These are phyloP conservation scores for Ophiostoma triangulosporum DNA, from an alignment of 2,329 filamentous ascomycete genomes.

Conservation along the genomic window DNA sequence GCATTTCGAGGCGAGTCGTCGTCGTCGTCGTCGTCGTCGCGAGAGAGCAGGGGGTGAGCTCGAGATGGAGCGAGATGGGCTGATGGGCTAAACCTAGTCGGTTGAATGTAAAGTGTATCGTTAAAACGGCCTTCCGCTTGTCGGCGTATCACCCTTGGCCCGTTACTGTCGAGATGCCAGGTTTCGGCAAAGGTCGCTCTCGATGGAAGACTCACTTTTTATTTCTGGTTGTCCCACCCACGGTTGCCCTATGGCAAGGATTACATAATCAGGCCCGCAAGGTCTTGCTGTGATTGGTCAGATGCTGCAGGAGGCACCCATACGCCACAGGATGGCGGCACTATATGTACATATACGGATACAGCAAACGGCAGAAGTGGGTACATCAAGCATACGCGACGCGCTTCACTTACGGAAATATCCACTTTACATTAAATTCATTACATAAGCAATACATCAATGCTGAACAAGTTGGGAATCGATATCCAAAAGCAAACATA, in stretches of 20 bases:
- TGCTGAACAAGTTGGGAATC: not conserved
- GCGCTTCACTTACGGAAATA: not conserved
- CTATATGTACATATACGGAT: too few species aligned
- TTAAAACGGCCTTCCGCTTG: too few species aligned
- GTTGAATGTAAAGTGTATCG: too few species aligned
- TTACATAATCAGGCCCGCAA: not conserved
- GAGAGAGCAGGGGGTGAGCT: not conserved
- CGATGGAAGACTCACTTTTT: not conserved
- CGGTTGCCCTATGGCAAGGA: not conserved
- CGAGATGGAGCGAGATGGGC: not conserved
- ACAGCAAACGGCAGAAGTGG: too few species aligned
- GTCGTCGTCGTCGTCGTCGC: not conserved
- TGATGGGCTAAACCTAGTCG: too few species aligned
- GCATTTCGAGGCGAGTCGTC: slow-evolving; percentile 4
- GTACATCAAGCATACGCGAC: not conserved
- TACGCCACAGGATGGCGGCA: not conserved
- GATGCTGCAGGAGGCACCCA: not conserved
- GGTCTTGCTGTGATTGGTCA: not conserved
- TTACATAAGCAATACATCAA: not conserved
- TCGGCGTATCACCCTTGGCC: not conserved
- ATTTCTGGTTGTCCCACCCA: not conserved
- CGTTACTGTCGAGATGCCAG: not conserved
- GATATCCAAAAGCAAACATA: not conserved
- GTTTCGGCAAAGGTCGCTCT: not conserved
- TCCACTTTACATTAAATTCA: not conserved